Base-by-base conservation (phyloP, 2,329 filamentous ascomycete species). In the Microdochium bolleyi region DNA sequence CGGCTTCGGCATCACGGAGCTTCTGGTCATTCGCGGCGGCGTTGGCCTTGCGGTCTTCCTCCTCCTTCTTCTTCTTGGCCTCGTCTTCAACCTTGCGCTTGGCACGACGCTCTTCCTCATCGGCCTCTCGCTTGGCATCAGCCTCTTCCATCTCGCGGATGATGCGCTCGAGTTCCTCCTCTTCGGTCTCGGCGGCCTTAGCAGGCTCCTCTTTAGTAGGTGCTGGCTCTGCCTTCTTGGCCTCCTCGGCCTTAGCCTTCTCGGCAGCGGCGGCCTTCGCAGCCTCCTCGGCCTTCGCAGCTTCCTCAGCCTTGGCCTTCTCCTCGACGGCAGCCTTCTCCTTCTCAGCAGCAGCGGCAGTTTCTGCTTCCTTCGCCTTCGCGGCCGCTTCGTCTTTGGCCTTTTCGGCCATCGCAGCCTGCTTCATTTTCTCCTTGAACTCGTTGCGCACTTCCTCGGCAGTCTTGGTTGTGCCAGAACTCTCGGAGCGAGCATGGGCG, bases 361-460 rank as follows among this genome's bases (percentile, higher is more conserved):
- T 68, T 2, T 74, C 75, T 22, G 59, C 58, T 5, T 59, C 58
- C 49, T 68, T 65, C 9, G 55, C 52, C 50, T 69, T 65, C 9
- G 63, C 66, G 21, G 63, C 65, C 55, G 72, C 70, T 2, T 76
- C 75, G 53, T 80, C 75, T 60, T 76, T 76, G 51, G 72, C 66
- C 55, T 74, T 73, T 53, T 75, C 70, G 52, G 69, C 70, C 41
- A 58, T 60, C 10, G 63, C 75, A 52, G 83, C 82, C 51, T 81
- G 80, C 64, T 85, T 83, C 55, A 95, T 85, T 66, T 89, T 86
- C 66, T 88, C 84, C 69, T 87, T 87, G 64, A 92, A 88, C 70
- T 95, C 90, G 58, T 89, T 83, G 54, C 86, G 85, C 57, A 89
- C 89, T 71, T 96, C 88, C 66, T 92, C 87, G 34, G 83, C 81